Evolutionary conservation across 2,329 filamentous ascomycete species (phyloP), one percentile per base, ranked within the genome.

Genomic region (Trichoderma atroviride): DNA sequence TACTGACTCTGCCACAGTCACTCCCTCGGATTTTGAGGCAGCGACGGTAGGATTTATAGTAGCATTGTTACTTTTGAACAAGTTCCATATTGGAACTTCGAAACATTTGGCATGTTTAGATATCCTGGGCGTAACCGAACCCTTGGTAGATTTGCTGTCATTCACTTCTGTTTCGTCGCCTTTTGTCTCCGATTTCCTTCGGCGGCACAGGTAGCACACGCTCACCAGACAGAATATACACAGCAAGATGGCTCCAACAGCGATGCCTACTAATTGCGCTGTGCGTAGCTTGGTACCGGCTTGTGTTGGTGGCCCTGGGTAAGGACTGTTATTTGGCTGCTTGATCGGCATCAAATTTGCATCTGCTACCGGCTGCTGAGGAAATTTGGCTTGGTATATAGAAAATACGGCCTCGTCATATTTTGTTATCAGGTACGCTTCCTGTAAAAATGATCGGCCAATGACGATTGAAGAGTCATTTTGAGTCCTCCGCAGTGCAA

Each of bases 381-480:
- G 83, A 74, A 88, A 86, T 62, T 74, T 74, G 11, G 87, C 87
- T 73, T 88, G 85, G 67, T 88, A 83, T 29, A 91, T 74, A 1
- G 85, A 86, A 75, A 88, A 89, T 14, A 77, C 76, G 19, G 78
- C 80, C 43, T 81, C 81, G 70, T 89, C 87, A 74, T 88, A 89
- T 71, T 84, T 84, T 31, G 84, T 87, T 37, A 87, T 82, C 6
- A 89, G 77, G 70, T 89, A 89, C 2, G 90, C 86, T 77, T 93
- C 90, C 75, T 93, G 91, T 66, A 93, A 79, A 72, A 93, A 92
- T 0, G 87, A 85, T 40, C 90, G 84, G 9, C 91, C 91, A 43
- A 93, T 83, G 14, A 90, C 85, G 76, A 87, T 85, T 72, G 88
- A 83, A 16, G 81, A 82, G 43, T 83, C 83, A 69, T 86, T 83